Conservation (phyloP, 2,329 filamentous ascomycete genomes). For the Nemania diffusa region DNA sequence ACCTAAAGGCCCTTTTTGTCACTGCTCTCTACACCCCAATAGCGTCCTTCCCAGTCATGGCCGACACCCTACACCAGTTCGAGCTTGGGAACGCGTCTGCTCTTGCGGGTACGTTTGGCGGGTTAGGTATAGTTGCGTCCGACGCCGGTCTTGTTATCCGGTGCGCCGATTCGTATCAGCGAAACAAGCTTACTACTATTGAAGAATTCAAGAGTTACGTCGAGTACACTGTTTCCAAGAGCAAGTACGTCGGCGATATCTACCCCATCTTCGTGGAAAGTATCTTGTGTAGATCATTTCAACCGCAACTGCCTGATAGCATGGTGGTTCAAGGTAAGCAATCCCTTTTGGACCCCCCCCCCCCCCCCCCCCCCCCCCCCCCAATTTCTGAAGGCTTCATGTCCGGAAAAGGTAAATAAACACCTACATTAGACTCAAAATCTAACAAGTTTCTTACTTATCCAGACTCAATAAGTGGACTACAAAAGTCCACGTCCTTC, state of each 20-base stretch:
- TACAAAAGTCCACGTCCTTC: constrained; percentile 47
- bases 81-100: constrained; percentile 46
- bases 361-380: not conserved
- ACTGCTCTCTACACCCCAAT: constrained; percentile 40
- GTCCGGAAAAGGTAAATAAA: not conserved
- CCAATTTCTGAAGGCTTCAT: not conserved
- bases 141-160: constrained; percentile 42
- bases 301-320: constrained; percentile 45
- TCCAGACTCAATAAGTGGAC: constrained; percentile 40
- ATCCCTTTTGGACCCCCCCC: not conserved
- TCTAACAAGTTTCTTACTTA: constrained; percentile 34
- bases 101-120: constrained; percentile 40
- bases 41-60: constrained; percentile 43
- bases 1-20: constrained; percentile 47
- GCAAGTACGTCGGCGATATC: constrained; percentile 49
- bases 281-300: constrained; percentile 45
- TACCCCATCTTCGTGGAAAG: constrained; percentile 43
- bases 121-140: constrained; percentile 15
- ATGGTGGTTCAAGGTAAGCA: constrained; percentile 44
- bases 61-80: constrained; percentile 43
- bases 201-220: constrained; percentile 44
- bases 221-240: constrained; percentile 43
- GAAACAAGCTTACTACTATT: constrained; percentile 46
- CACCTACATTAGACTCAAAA: constrained; percentile 15
- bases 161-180: constrained; percentile 47